A percentile compares a stretch with the other conserved stretches of the same genome.
Evolutionary conservation across 148 eudicot genomes (phyloP).

Genomic region (Amaranthus palmeri): DNA sequence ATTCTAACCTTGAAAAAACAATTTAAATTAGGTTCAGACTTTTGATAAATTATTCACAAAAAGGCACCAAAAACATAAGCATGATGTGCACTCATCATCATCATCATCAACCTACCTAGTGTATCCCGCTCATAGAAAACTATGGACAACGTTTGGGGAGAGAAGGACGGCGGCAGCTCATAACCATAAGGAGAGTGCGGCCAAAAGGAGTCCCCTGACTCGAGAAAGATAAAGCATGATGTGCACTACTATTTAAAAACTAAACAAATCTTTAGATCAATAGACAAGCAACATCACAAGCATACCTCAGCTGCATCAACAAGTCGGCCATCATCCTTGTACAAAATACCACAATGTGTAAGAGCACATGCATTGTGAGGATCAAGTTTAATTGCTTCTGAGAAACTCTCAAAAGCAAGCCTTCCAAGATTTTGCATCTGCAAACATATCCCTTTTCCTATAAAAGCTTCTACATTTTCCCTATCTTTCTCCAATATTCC

Average conservation of each 20-base stretch:
- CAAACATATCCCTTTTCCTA: conserved; percentile 93
- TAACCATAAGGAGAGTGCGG: no score
- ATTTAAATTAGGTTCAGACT: no score
- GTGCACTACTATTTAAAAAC: not conserved
- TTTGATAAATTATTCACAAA: no score
- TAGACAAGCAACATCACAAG: conserved; percentile 12
- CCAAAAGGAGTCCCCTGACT: no score
- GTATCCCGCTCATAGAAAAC: no score
- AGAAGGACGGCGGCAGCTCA: no score
- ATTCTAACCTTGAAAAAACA: no score
- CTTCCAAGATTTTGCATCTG: conserved; percentile 79
- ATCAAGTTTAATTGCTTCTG: conserved; percentile 73
- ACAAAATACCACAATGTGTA: conserved; percentile 88
- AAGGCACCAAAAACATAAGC: no score
- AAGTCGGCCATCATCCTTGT: conserved; percentile 89
- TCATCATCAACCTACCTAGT: no score
- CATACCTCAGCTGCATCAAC: conserved; percentile 96
- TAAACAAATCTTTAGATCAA: not conserved
- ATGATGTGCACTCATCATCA: no score
- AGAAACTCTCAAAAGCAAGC: conserved; percentile 78
- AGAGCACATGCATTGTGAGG: conserved; percentile 93
- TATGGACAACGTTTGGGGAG: no score
- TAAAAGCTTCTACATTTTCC: conserved; percentile 72
- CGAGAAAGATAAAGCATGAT: not conserved
- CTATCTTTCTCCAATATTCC: conserved; percentile 65